A percentile compares a stretch with the other conserved stretches of the same genome.
Conservation (phyloP, 306 rosid species). For the Fragaria vesca region DNA sequence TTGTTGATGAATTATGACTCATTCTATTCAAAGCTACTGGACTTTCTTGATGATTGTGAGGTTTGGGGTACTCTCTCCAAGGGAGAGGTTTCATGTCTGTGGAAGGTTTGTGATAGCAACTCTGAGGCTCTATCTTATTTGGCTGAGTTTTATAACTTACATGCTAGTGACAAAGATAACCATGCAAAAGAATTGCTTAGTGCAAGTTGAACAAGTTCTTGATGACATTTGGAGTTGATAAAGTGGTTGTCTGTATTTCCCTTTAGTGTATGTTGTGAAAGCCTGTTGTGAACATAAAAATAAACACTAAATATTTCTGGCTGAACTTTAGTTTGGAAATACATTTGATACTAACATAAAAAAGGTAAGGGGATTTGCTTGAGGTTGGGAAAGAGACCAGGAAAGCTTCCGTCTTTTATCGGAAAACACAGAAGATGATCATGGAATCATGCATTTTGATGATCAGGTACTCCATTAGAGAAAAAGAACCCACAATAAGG, state of each 20-base stretch:
- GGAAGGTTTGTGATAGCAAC: slow-evolving; percentile 78
- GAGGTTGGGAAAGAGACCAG: background rate
- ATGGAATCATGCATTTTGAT: no score
- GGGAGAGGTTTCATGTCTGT: slow-evolving; percentile 76
- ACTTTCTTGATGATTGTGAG: slow-evolving; percentile 65
- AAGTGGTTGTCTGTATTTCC: background rate
- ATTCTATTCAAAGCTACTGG: slow-evolving; percentile 68
- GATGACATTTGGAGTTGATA: slow-evolving; percentile 15
- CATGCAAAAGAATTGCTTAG: slow-evolving; percentile 30
- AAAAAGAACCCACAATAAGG: no score
- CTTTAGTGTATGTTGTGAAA: background rate
- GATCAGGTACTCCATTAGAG: no score
- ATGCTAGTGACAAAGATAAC: slow-evolving; percentile 26
- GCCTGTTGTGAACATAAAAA: background rate
- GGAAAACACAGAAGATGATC: background rate
- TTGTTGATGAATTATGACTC: slow-evolving; percentile 87
- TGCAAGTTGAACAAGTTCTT: slow-evolving; percentile 16
- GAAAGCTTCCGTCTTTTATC: background rate
- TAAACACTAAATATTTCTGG: background rate
- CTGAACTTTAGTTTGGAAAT: no score
- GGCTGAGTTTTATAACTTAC: slow-evolving; percentile 57
- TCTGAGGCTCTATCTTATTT: slow-evolving; percentile 73
- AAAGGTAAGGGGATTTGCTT: background rate
- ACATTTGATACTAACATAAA: no score
- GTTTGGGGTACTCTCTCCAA: slow-evolving; percentile 69